These are phyloP conservation scores for Ananas comosus DNA, from an alignment of 176 grass and related monocot genomes.

Conservation along the genomic window DNA sequence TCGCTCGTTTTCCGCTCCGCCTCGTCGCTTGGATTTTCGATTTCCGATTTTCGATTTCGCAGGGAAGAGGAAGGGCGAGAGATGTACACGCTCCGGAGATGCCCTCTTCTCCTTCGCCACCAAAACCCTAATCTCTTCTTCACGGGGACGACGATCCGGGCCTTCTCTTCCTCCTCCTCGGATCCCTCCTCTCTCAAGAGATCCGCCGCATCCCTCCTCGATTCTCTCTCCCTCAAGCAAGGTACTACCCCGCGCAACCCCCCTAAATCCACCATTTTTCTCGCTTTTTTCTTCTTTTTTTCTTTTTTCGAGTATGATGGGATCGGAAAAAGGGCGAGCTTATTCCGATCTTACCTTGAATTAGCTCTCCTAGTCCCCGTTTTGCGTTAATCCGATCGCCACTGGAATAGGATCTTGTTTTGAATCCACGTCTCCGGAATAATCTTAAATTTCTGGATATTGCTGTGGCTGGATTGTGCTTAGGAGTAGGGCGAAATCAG, in stretches of 20 bases:
- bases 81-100: background rate
- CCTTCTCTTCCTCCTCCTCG: background rate
- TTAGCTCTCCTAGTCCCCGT: background rate
- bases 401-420: background rate
- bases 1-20: too few species aligned
- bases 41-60: too few species aligned
- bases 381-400: background rate
- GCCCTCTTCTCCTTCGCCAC: background rate
- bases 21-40: too few species aligned
- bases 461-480: background rate
- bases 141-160: background rate
- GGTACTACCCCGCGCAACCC: background rate
- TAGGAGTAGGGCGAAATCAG: background rate
- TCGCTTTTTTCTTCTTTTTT: background rate
- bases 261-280: background rate
- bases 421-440: too few species aligned
- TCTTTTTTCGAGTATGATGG: background rate
- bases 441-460: background rate
- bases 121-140: background rate
- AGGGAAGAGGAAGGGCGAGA: background rate
- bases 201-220: background rate
- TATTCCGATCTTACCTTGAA: too few species aligned
- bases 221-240: conserved; percentile 3
- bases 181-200: background rate
- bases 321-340: too few species aligned